Percentiles rank a stretch among this genome's conserved stretches.
Conservation (phyloP, 1,139 yeast species). For the Zygoascus hellenicus region DNA sequence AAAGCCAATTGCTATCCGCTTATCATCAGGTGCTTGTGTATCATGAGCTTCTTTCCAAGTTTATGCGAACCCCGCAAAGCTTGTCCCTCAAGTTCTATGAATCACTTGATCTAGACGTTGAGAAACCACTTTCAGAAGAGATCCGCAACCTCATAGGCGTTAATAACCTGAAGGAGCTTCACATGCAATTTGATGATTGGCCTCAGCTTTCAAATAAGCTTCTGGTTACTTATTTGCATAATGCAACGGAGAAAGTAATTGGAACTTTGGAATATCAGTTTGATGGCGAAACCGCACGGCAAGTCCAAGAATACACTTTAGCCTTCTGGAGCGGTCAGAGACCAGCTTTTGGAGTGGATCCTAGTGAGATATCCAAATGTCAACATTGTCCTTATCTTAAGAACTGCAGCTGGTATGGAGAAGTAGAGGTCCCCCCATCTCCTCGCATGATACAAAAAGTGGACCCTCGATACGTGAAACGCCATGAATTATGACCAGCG, state of each 20-base stretch:
- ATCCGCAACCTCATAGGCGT: not conserved
- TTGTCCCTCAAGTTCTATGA: constrained; percentile 10
- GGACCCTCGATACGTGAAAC: too few relatives aligned
- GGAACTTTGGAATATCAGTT: constrained; percentile 20
- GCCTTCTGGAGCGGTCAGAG: constrained; percentile 28
- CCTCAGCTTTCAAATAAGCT: constrained; percentile 14
- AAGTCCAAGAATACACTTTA: constrained; percentile 23
- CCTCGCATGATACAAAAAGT: too few relatives aligned
- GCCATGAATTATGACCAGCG: too few relatives aligned
- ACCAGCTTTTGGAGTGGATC: constrained; percentile 26
- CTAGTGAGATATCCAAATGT: constrained; percentile 22
- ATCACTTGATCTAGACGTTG: constrained; percentile 10
- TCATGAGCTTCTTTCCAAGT: constrained; percentile 22
- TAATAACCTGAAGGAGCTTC: constrained; percentile 1
- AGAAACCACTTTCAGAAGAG: constrained; percentile 6
- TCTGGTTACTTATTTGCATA: constrained; percentile 20
- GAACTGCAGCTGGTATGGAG: constrained; percentile 22
- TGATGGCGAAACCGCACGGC: constrained; percentile 17
- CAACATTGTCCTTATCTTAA: constrained; percentile 18
- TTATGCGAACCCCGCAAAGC: constrained; percentile 11
- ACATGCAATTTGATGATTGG: constrained; percentile 1
- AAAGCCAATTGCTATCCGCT: constrained; percentile 27
- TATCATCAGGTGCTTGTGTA: constrained; percentile 33
- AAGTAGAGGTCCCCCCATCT: not conserved
- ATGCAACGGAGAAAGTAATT: constrained; percentile 15